A percentile compares a stretch with the other conserved stretches of the same genome.
These are phyloP conservation scores for Polytrichum formosum DNA, from an alignment of 225 moss, liverwort and hornwort genomes.

Conservation along the genomic window DNA sequence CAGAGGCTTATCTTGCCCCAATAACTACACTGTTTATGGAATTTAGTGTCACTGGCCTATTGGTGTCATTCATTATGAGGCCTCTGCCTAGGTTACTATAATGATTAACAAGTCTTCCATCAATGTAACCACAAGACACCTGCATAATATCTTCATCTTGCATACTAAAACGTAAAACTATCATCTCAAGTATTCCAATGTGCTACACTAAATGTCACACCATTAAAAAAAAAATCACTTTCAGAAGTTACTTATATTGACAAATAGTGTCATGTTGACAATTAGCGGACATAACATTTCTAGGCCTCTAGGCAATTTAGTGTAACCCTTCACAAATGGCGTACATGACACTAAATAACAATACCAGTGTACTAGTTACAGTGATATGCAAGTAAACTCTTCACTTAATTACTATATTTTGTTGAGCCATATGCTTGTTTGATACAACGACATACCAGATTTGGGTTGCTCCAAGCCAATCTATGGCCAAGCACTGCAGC, in stretches of 20 bases:
- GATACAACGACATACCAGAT: conserved; percentile 4
- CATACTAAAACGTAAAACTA: too few species aligned
- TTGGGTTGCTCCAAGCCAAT: conserved; percentile 29
- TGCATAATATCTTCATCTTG: too few species aligned
- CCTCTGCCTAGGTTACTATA: too few species aligned
- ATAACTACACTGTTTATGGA: neutral
- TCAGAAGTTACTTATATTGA: too few species aligned
- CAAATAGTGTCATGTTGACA: too few species aligned
- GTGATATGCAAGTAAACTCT: neutral
- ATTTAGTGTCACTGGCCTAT: neutral
- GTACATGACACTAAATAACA: neutral
- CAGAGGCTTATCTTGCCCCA: neutral
- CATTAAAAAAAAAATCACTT: too few species aligned
- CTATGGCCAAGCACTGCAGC: conserved; percentile 31
- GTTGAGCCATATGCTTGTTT: neutral
- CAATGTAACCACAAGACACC: too few species aligned
- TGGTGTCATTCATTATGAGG: neutral
- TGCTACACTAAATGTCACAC: too few species aligned
- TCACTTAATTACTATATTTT: neutral
- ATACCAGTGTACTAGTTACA: neutral
- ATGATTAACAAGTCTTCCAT: too few species aligned
- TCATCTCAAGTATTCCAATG: too few species aligned
- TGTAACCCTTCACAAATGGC: neutral
- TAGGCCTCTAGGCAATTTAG: neutral
- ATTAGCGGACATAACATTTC: neutral